These are phyloP conservation scores for Nicotiana tabacum DNA, from an alignment of 257 asterid species.

Conservation along the genomic window DNA sequence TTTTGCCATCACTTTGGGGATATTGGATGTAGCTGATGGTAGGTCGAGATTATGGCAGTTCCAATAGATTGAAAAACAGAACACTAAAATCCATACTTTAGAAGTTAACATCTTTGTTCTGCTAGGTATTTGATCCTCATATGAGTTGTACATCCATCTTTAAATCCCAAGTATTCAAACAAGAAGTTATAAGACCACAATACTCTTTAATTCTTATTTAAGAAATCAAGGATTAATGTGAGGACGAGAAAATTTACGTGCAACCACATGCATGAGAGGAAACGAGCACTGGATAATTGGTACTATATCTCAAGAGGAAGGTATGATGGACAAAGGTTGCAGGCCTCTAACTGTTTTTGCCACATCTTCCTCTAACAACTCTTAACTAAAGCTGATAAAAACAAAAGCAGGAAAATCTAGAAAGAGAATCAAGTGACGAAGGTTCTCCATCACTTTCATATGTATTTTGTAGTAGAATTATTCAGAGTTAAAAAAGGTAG, in stretches of 20 bases:
- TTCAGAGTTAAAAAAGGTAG: too few relatives aligned
- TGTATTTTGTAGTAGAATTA: too few relatives aligned
- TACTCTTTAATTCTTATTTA: not conserved
- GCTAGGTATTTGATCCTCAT: not conserved
- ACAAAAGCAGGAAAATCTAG: too few relatives aligned
- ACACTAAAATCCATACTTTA: not conserved
- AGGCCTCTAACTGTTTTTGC: not conserved
- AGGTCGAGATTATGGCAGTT: not conserved
- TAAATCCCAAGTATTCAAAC: not conserved
- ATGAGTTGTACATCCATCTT: not conserved
- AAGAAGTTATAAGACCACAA: not conserved
- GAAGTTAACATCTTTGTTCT: not conserved
- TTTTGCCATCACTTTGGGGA: not conserved
- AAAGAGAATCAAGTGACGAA: too few relatives aligned
- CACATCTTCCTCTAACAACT: too few relatives aligned
- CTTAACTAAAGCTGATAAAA: too few relatives aligned
- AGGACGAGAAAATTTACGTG: not conserved
- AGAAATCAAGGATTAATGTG: not conserved
- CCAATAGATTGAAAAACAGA: not conserved
- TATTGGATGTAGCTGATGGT: not conserved
- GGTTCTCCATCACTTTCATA: too few relatives aligned
- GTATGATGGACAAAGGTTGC: not conserved
- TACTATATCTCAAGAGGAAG: constrained; percentile 7
- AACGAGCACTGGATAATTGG: not conserved
- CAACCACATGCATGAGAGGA: not conserved